A percentile compares a stretch with the other conserved stretches of the same genome.
These are phyloP conservation scores for Garcileccinum viscosum DNA, from an alignment of 1,284 basidiomycete genomes.

Conservation along the genomic window DNA sequence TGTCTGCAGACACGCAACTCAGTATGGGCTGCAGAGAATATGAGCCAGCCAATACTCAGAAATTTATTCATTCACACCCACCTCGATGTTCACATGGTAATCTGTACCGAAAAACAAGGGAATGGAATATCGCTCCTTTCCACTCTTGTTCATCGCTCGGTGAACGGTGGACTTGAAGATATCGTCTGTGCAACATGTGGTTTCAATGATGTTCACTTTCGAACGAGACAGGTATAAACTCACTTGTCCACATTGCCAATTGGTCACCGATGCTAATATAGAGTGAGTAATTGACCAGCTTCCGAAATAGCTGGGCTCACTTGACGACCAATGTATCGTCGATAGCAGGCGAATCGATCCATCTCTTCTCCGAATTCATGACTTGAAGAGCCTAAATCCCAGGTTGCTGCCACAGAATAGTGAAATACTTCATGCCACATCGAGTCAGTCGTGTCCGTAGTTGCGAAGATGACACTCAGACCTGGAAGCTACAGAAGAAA, in stretches of 20 bases:
- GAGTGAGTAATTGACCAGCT: not conserved
- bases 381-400: slow-evolving; percentile 72
- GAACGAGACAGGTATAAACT: slow-evolving; percentile 28
- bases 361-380: slow-evolving; percentile 63
- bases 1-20: slow-evolving; percentile 66
- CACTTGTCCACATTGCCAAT: slow-evolving; percentile 88
- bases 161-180: slow-evolving; percentile 88
- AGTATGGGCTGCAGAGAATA: slow-evolving; percentile 59
- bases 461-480: slow-evolving; percentile 28
- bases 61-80: slow-evolving; percentile 31
- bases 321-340: slow-evolving; percentile 59
- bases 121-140: slow-evolving; percentile 77
- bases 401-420: slow-evolving; percentile 81
- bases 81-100: slow-evolving; percentile 76
- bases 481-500: slow-evolving; percentile 57
- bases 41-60: not conserved
- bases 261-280: slow-evolving; percentile 79
- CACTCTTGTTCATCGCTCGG: slow-evolving; percentile 79
- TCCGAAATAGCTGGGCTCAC: slow-evolving; percentile 10
- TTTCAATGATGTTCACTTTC: not conserved
- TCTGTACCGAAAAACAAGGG: slow-evolving; percentile 84
- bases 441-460: not conserved
- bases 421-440: slow-evolving; percentile 67
- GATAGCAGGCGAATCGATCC: slow-evolving; percentile 70
- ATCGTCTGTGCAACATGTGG: slow-evolving; percentile 60